These are phyloP conservation scores for Eucalyptus sp. DNA, from an alignment of 345 rosid species.

Conservation along the genomic window DNA sequence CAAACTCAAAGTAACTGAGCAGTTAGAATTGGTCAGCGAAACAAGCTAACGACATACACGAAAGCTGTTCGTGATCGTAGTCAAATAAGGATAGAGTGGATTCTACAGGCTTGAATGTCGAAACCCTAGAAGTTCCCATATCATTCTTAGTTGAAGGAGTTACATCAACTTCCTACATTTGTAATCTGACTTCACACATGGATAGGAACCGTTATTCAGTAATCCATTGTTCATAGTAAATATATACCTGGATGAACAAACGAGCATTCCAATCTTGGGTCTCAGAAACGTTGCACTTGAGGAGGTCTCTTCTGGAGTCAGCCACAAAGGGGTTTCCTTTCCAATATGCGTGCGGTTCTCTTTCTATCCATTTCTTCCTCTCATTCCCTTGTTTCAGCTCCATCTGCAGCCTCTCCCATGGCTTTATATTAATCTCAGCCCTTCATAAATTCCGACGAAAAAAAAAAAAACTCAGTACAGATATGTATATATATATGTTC, in stretches of 20 bases:
- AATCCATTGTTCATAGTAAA: not conserved
- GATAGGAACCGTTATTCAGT: not conserved
- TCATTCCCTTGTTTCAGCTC: slow-evolving; percentile 39
- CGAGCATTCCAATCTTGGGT: slow-evolving; percentile 78
- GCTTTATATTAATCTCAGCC: slow-evolving; percentile 71
- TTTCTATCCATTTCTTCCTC: slow-evolving; percentile 38
- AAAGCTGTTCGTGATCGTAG: not conserved
- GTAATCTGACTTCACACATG: not conserved
- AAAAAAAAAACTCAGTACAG: not conserved
- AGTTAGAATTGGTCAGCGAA: not conserved
- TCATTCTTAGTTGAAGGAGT: not conserved
- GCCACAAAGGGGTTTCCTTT: slow-evolving; percentile 69
- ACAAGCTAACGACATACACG: not conserved
- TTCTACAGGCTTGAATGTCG: not conserved
- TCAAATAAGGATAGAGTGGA: not conserved
- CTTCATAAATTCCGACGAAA: slow-evolving; percentile 2
- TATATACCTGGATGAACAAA: slow-evolving; percentile 39
- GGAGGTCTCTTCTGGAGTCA: slow-evolving; percentile 41
- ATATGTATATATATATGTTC: not conserved
- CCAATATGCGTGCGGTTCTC: slow-evolving; percentile 80
- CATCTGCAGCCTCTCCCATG: slow-evolving; percentile 42
- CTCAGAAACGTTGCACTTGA: slow-evolving; percentile 48
- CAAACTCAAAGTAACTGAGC: not conserved
- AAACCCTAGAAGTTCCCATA: not conserved
- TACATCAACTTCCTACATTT: not conserved